Evolutionary conservation across 306 rosid genomes (phyloP).

Genomic region (Begonia loranthoides): DNA sequence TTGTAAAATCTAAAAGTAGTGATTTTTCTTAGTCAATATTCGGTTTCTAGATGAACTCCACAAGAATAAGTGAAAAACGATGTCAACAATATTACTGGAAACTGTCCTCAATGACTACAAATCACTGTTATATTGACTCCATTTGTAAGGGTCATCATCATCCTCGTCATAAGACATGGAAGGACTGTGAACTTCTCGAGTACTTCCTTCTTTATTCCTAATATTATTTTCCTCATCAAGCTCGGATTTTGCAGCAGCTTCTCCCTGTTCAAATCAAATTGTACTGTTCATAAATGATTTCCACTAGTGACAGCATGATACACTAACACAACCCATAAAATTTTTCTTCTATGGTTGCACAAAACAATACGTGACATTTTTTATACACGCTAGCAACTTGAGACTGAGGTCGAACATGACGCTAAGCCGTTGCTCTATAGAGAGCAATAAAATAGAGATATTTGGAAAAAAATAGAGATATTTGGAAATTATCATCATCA

Average conservation of each 20-base stretch:
- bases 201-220: constrained; percentile 17
- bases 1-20: too few relatives aligned
- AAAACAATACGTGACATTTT: background rate
- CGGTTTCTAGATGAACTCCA: too few relatives aligned
- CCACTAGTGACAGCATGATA: background rate
- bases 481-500: too few relatives aligned
- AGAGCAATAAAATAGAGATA: too few relatives aligned
- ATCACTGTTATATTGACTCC: constrained; percentile 28
- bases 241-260: constrained; percentile 22
- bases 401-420: too few relatives aligned
- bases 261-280: constrained; percentile 28
- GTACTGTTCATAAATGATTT: too few relatives aligned
- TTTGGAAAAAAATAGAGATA: too few relatives aligned
- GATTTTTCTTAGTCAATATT: too few relatives aligned
- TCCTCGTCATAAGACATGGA: constrained; percentile 36
- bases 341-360: too few relatives aligned
- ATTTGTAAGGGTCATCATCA: constrained; percentile 19
- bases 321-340: too few relatives aligned
- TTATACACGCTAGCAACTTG: constrained; percentile 1
- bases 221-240: constrained; percentile 7
- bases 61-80: too few relatives aligned
- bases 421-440: too few relatives aligned
- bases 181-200: constrained; percentile 28
- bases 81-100: background rate
- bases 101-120: background rate